Evolutionary conservation across 2,329 filamentous ascomycete species (phyloP).

Genomic region (Alternaria arborescens): DNA sequence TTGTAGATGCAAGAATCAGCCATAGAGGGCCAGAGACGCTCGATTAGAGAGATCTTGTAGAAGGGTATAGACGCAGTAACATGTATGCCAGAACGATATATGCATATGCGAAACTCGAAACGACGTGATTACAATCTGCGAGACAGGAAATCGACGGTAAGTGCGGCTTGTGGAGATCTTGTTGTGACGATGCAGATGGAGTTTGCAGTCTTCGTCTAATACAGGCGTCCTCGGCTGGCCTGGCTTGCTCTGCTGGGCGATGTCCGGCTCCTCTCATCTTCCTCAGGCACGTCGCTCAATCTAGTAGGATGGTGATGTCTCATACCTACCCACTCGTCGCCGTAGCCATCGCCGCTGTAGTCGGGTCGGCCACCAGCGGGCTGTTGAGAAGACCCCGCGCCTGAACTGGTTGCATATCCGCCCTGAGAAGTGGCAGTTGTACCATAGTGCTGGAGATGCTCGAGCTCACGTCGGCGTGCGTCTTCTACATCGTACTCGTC

Average conservation of each 20-base stretch:
- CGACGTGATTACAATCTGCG: neutral
- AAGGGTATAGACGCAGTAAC: constrained; percentile 18
- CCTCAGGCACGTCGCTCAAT: constrained; percentile 52
- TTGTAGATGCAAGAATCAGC: constrained; percentile 11
- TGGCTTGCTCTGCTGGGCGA: constrained; percentile 50
- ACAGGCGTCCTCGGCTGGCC: constrained; percentile 38
- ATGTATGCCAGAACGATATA: constrained; percentile 15
- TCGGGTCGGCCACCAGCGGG: constrained; percentile 37
- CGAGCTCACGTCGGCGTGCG: constrained; percentile 59
- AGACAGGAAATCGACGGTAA: neutral
- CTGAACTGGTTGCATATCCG: constrained; percentile 39
- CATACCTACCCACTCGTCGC: constrained; percentile 49
- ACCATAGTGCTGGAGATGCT: constrained; percentile 58
- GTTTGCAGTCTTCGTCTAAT: constrained; percentile 19
- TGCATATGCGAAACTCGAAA: constrained; percentile 9
- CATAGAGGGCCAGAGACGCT: neutral
- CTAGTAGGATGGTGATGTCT: constrained; percentile 52
- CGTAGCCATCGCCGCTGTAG: constrained; percentile 51
- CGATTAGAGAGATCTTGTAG: constrained; percentile 14
- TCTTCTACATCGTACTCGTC: constrained; percentile 66
- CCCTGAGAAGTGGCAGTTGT: constrained; percentile 42
- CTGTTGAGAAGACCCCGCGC: constrained; percentile 30
- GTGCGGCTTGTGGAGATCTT: neutral
- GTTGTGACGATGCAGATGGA: neutral
- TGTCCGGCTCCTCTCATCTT: constrained; percentile 51